Evolutionary conservation across 176 grass and related monocot genomes (phyloP), one percentile per base, ranked within the genome.

Genomic region (Aegilops longissima): DNA sequence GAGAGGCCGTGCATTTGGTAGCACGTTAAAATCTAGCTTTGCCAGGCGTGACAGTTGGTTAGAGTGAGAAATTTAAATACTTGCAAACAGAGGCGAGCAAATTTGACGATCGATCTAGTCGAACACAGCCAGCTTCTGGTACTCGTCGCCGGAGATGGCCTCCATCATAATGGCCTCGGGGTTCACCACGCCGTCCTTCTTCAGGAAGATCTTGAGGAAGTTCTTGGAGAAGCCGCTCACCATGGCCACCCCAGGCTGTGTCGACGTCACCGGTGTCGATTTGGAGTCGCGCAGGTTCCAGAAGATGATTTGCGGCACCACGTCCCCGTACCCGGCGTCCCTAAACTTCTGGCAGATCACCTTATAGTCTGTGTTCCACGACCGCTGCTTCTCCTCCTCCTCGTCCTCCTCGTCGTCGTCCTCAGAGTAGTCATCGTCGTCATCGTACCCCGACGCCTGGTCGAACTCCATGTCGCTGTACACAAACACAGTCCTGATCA

Each of bases 381-480:
- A 59, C 56, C 56, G 45, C 45, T 47, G 6, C 71, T 27, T 5
- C 23, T 74, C 6, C n/a, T 74, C 44, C 71, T 74, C 71, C 40
- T 74, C 70, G 4, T 74, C 44, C 71, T 74, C 71, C 40, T 74
- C 70, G 4, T 73, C 70, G 13, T 73, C 12, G 24, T 40, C 2
- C 47, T 51, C 47, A 51, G 12, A 51, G 13, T 14, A 16, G 13
- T 51, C 3, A 1, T 49, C 47, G 47, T 49, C 1, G 13, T 16
- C 47, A 0, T 49, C 45, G 12, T 5, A 16, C 12, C 12, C 54
- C 10, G 95, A 95, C 20, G 86, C 92, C 78, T 16, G 0, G 52
- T 93, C 86, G 80, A 91, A 93, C 78, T 93, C 92, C 92, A 90
- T 93, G 88, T 93, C 92, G 82, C 85, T 90, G 82, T 91, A 93